Base-by-base conservation (phyloP, 2,329 filamentous ascomycete species). In the Beauveria medogensis region DNA sequence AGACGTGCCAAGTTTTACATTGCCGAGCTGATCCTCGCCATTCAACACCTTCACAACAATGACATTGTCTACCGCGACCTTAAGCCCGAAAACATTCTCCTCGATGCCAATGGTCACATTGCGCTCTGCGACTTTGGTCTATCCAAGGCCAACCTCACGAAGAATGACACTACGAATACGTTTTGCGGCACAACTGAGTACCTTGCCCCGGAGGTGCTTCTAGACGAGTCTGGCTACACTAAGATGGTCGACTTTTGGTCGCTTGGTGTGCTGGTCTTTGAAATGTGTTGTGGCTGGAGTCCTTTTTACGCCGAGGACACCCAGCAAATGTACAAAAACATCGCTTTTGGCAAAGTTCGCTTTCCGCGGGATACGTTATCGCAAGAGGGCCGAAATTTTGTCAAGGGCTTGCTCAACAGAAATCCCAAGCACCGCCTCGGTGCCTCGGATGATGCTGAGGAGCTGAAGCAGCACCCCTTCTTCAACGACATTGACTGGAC, bases 171-270 rank as follows among this genome's bases (percentile, higher is more conserved):
- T 0, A 99, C 94, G 57, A 99, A 97, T 75, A 99, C 94, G 0
- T 99, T 99, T 75, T 99, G 94, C 72, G 94, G 94, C 64, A 99
- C 94, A 1, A 99, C 94, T 0, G 94, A 99, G 73, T 99, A 99
- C 71, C 82, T 99, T 22, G 94, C 94, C 0, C 94, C 94, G 0
- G 94, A 99, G 71, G 94, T 97, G 3, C 81, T 99, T 16, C 78
- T 99, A 50, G 94, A 99, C 67, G 94, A 99, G 77, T 90, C 92
- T 69, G 94, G 94, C 40, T 99, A 99, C 75, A 97, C 94, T 59
- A 97, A 97, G 78, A 97, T 99, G 94, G 94, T 99, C 7, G 94
- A 99, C 73, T 99, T 97, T 74, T 99, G 94, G 94, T 99, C 94
- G 2, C 82, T 99, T 14, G 94, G 94, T 61, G 94, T 99, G 53